Evolutionary conservation across 2,329 filamentous ascomycete genomes (phyloP).

Genomic region (Annulohypoxylon truncatum): DNA sequence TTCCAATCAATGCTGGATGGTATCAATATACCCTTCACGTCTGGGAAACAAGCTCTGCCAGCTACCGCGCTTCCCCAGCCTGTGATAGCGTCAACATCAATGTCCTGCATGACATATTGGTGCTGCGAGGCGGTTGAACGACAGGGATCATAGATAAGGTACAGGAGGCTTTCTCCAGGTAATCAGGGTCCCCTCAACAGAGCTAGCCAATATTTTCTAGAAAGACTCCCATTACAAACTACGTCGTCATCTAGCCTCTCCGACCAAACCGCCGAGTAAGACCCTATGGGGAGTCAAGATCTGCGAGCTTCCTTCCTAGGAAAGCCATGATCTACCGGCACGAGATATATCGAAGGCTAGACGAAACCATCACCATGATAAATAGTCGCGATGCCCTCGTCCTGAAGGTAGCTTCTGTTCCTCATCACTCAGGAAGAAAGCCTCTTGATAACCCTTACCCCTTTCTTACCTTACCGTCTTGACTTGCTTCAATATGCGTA

Average conservation of each 20-base stretch:
- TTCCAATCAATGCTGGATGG: constrained; percentile 14
- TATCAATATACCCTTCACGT: constrained; percentile 24
- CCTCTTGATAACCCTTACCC: constrained; percentile 9
- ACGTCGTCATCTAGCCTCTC: constrained; percentile 36
- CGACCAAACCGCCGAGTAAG: constrained; percentile 42
- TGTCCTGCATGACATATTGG: constrained; percentile 21
- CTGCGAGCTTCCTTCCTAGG: constrained; percentile 32
- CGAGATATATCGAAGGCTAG: constrained; percentile 28
- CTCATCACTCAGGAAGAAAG: constrained; percentile 28
- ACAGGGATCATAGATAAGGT: constrained; percentile 38
- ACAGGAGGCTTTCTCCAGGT: constrained; percentile 18
- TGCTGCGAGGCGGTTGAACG: constrained; percentile 18
- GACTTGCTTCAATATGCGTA: constrained; percentile 45
- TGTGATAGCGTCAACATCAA: constrained; percentile 22
- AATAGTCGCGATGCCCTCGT: constrained; percentile 43
- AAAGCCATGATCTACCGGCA: constrained; percentile 30
- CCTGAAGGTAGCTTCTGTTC: constrained; percentile 20
- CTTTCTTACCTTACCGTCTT: constrained; percentile 16
- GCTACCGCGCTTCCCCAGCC: constrained; percentile 37
- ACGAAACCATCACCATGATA: constrained; percentile 37
- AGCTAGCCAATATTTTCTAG: constrained; percentile 24
- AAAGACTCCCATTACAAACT: constrained; percentile 28
- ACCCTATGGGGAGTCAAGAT: constrained; percentile 36
- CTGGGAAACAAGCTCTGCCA: constrained; percentile 31
- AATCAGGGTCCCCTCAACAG: constrained; percentile 27